These are phyloP conservation scores for Phytophthora colocasiae DNA, from an alignment of 352 stramenopile genomes.

Conservation along the genomic window DNA sequence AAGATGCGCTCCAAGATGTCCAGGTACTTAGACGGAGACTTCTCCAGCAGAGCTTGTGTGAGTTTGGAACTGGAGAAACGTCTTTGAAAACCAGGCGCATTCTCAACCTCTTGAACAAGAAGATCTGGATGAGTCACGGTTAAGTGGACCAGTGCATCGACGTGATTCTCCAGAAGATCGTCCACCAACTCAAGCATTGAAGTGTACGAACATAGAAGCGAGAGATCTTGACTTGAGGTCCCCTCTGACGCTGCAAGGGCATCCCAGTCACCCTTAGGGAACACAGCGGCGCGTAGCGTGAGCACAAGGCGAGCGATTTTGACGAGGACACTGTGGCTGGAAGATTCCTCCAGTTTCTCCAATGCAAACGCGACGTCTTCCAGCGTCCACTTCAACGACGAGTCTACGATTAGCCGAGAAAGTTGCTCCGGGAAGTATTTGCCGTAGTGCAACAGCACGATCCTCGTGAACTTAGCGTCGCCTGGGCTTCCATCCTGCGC, in stretches of 20 bases:
- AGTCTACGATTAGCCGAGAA: slow-evolving; percentile 73
- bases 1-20: slow-evolving; percentile 72
- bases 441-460: slow-evolving; percentile 73
- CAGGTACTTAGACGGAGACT: slow-evolving; percentile 51
- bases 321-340: slow-evolving; percentile 58
- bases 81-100: slow-evolving; percentile 2
- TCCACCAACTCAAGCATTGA: slow-evolving; percentile 48
- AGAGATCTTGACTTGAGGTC: slow-evolving; percentile 18
- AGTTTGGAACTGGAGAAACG: slow-evolving; percentile 53
- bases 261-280: slow-evolving; percentile 40
- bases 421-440: slow-evolving; percentile 81
- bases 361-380: slow-evolving; percentile 75
- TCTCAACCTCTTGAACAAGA: slow-evolving; percentile 43
- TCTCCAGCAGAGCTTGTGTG: slow-evolving; percentile 49
- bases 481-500: slow-evolving; percentile 10
- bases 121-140: slow-evolving; percentile 70
- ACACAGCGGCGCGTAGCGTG: slow-evolving; percentile 52
- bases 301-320: slow-evolving; percentile 74
- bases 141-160: slow-evolving; percentile 59
- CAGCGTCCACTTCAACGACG: slow-evolving; percentile 73
- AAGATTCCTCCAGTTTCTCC: slow-evolving; percentile 55
- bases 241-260: slow-evolving; percentile 15
- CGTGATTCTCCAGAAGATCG: slow-evolving; percentile 52
- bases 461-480: slow-evolving; percentile 62
- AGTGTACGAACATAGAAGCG: slow-evolving; percentile 40